Evolutionary conservation across 495 filamentous ascomycete species (phyloP).

Genomic region (Cercophora samala): DNA sequence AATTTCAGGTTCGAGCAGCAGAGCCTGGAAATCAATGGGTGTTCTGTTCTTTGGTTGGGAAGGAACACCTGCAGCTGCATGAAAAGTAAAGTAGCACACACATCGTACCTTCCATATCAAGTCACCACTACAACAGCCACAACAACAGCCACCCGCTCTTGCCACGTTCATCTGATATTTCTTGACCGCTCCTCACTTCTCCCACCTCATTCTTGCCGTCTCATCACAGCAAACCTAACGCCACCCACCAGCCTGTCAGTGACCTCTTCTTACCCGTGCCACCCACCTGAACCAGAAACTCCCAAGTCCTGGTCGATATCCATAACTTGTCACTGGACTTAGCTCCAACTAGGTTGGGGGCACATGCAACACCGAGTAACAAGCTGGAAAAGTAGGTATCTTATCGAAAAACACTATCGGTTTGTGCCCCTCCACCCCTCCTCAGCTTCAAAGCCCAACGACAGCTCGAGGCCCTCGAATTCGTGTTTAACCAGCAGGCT

Average conservation of each 20-base stretch:
- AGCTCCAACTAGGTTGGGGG: background rate
- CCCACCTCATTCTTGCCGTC: background rate
- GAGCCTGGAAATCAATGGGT: too few relatives aligned
- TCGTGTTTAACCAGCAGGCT: background rate
- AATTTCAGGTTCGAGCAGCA: too few relatives aligned
- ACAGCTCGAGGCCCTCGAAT: too few relatives aligned
- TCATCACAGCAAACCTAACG: background rate
- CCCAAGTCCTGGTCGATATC: background rate
- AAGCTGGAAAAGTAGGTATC: too few relatives aligned
- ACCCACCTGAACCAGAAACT: background rate
- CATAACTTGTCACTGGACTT: background rate
- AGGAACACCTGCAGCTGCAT: background rate
- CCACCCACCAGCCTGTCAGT: too few relatives aligned
- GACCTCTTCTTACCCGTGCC: background rate
- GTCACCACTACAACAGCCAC: background rate
- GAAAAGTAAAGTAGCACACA: background rate
- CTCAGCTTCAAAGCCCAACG: too few relatives aligned
- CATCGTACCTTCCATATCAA: background rate
- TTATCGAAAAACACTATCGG: too few relatives aligned
- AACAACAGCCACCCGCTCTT: background rate
- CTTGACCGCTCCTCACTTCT: background rate
- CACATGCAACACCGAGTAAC: background rate
- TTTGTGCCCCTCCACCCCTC: background rate
- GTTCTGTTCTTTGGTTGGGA: background rate
- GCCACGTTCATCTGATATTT: background rate